Base-by-base conservation (phyloP, 768 basidiomycete species). In the Lanmaoa rubissima region DNA sequence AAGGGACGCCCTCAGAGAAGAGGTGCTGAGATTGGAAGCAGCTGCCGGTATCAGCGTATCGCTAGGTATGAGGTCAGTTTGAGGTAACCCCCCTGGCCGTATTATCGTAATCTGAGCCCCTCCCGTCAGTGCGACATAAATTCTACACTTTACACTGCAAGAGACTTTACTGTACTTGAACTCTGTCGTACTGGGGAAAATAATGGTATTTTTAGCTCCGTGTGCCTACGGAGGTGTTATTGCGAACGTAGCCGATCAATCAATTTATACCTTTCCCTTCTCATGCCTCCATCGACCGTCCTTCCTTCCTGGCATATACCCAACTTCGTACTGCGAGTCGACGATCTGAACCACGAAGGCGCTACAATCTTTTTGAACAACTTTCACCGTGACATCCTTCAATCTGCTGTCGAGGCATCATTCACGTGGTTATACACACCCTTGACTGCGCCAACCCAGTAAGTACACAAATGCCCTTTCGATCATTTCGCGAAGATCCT, bases 11-110 rank as follows among this genome's bases (percentile, higher is more conserved):
- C 76, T 96, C 43, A 74, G 74, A 58, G 77, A 79, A 34, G 92
- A 96, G 73, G 85, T 93, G 3, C 56, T 76, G 38, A 77, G 83
- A 58, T 73, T 88, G 5, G 90, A 94, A 73, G 75, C 81, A 16
- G 86, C 84, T 0, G 87, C 85, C 10, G 83, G 85, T 5, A 82
- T 85, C 55, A 32, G 56, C 3, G 17, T 45, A 46, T 40, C 48
- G 36, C 50, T 38, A 50, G 36, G 26, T 26, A 28, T 24, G 24
- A 55, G 54, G 68, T 66, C 58, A 49, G 66, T 65, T 35, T 28
- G 50, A 41, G 48, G 14, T 28, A 19, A 24, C 24, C 3, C 1
- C 7, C 26, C 38, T 38, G 17, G 17, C 35, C 57, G 1, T 24
- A 24, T 24, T 24, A 39, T 7, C 1, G 9, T 14, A 9, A 3